Evolutionary conservation across 2,329 filamentous ascomycete species (phyloP).

Genomic region (Diaporthe humulicola): DNA sequence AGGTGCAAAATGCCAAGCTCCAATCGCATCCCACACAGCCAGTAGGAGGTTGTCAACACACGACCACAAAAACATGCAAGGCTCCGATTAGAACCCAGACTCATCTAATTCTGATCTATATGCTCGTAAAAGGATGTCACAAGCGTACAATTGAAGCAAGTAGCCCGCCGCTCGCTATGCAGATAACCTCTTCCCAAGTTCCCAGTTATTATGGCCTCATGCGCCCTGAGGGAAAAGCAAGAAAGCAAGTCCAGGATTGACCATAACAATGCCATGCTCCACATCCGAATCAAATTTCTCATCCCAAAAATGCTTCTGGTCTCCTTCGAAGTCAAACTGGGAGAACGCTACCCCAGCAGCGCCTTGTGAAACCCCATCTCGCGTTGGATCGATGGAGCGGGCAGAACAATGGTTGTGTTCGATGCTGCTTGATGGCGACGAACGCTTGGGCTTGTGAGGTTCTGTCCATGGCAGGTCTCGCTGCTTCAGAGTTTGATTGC

Average conservation of each 20-base stretch:
- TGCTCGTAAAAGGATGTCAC: conserved; percentile 7
- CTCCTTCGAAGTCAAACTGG: background rate
- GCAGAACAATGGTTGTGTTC: background rate
- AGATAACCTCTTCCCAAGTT: conserved; percentile 9
- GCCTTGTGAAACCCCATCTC: background rate
- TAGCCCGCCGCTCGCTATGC: conserved; percentile 31
- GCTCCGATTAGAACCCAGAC: background rate
- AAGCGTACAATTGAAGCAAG: conserved; percentile 23
- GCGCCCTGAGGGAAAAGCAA: background rate
- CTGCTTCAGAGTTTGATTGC: background rate
- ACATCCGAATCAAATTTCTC: background rate
- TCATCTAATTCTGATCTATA: conserved; percentile 26
- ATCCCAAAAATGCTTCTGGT: background rate
- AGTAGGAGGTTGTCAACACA: background rate
- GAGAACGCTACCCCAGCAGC: no score
- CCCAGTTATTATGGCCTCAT: background rate
- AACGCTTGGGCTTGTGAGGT: background rate
- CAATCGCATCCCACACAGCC: conserved; percentile 5
- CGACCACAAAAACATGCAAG: background rate
- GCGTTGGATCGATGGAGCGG: background rate
- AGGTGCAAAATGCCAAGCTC: conserved; percentile 17
- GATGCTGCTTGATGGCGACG: background rate
- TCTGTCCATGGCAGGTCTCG: background rate
- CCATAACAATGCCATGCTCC: background rate
- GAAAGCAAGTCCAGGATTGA: background rate